phyloP scores from a whole-genome alignment of 495 filamentous ascomycete species.

The Lasiosphaeria ovina region DNA sequence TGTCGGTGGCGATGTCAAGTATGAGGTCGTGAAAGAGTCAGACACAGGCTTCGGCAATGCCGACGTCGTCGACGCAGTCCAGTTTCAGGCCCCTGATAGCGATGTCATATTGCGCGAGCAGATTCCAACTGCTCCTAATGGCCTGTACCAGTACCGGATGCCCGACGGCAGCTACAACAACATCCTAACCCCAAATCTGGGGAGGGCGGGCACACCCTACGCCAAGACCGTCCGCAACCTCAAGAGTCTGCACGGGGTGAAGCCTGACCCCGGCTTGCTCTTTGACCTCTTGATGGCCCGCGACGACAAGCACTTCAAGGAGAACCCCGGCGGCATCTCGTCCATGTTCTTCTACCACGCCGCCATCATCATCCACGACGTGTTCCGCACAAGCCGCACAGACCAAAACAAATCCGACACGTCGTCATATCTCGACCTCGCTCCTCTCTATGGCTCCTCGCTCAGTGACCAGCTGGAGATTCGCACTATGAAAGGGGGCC shows the following conservation, averaged over 20 bases:
- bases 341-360: conserved; percentile 81
- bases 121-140: conserved; percentile 32
- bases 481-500: conserved; percentile 70
- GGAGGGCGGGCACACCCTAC: conserved; percentile 58
- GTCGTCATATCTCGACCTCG: conserved; percentile 79
- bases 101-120: conserved; percentile 38
- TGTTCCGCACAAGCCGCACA: conserved; percentile 41
- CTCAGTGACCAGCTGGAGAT: conserved; percentile 65
- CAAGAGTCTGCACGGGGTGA: conserved; percentile 53
- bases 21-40: not conserved
- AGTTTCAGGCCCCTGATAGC: conserved; percentile 23
- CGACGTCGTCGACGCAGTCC: no score
- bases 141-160: conserved; percentile 55
- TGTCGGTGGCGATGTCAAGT: conserved; percentile 35
- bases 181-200: conserved; percentile 61
- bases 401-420: conserved; percentile 46
- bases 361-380: conserved; percentile 78
- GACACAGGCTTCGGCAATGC: not conserved
- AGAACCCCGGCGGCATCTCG: conserved; percentile 71
- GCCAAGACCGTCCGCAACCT: conserved; percentile 59
- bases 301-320: conserved; percentile 53
- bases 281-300: conserved; percentile 73
- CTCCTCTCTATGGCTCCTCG: conserved; percentile 75
- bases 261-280: conserved; percentile 69
- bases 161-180: conserved; percentile 72